Evolutionary conservation across 768 basidiomycete genomes (phyloP), one percentile per base, ranked within the genome.

Genomic region (Cystoderma amianthinum): DNA sequence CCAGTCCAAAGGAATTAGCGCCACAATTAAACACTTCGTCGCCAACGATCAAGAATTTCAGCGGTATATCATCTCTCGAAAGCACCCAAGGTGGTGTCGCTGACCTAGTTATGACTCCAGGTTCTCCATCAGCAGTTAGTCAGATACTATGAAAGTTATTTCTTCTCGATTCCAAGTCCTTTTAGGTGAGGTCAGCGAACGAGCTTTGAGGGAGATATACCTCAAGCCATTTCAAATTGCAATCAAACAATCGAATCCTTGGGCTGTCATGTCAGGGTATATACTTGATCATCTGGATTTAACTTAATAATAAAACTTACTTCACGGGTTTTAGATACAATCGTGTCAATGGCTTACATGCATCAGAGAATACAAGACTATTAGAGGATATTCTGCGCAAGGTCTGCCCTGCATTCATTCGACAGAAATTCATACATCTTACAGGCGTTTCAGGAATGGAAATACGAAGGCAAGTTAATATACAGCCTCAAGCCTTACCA

Each of bases 121-220:
- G 39, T 71, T 72, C 45, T 69, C 68, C 2, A 67, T 69, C 39
- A 68, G 65, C 56, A 74, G 71, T 72, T 44, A 44, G 65, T 48
- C 13, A 33, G 4, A 36, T 2, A 38, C 15, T n/a, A 10, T 23
- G 17, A 5, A 6, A 7, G 24, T 16, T 21, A 21, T 11, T 16
- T 23, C 21, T 11, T 18, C 25, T 18, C 42, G 1, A 15, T 9
- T 30, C 34, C 16, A 30, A 24, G 30, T 16, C 2, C 39, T 13
- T 28, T n/a, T 43, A 72, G 68, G 71, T 44, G 71, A 70, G 30
- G 60, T 76, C 32, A 68, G 69, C 48, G 74, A 76, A 47, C 67
- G 80, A n/a, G 74, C 80, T 9, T 58, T 84, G 13, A 65, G 82
- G 5, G 80, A 83, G 55, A 72, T 84, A 37, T 82, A 84, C 55